Percentiles rank a stretch among this genome's conserved stretches.
These are phyloP conservation scores for Camptophora hylomeconis DNA, from an alignment of 2,329 filamentous ascomycete species.

Conservation along the genomic window DNA sequence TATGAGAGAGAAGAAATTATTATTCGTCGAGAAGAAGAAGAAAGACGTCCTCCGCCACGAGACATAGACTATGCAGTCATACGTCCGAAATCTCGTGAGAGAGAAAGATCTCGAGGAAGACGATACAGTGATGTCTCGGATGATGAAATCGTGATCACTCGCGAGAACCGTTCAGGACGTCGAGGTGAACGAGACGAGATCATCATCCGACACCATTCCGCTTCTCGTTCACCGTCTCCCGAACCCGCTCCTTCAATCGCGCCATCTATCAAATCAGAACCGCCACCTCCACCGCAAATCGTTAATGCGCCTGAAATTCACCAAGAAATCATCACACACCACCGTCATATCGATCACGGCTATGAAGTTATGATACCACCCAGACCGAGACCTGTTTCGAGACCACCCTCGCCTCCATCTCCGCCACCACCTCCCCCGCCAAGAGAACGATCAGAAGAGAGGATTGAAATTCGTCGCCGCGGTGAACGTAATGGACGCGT, in stretches of 20 bases:
- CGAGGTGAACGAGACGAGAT: slow-evolving; percentile 20
- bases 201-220: slow-evolving; percentile 25
- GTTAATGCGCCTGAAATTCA: slow-evolving; percentile 70
- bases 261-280: slow-evolving; percentile 37
- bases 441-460: slow-evolving; percentile 29
- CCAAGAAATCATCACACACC: slow-evolving; percentile 80
- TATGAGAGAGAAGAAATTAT: slow-evolving; percentile 23
- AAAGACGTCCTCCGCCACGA: slow-evolving; percentile 9
- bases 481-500: slow-evolving; percentile 32
- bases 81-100: slow-evolving; percentile 16
- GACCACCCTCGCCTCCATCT: slow-evolving; percentile 28
- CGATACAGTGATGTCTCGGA: slow-evolving; percentile 14
- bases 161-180: slow-evolving; percentile 24
- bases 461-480: slow-evolving; percentile 42
- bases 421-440: slow-evolving; percentile 22
- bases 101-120: slow-evolving; percentile 17
- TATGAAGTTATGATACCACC: slow-evolving; percentile 14
- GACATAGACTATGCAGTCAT: slow-evolving; percentile 15
- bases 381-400: slow-evolving; percentile 23
- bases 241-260: slow-evolving; percentile 24
- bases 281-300: slow-evolving; percentile 44
- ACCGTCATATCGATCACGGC: slow-evolving; percentile 79
- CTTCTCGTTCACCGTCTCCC: slow-evolving; percentile 14
- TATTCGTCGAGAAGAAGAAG: slow-evolving; percentile 21
- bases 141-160: slow-evolving; percentile 29